Evolutionary conservation across 129 eudicot genomes (phyloP), one percentile per base, ranked within the genome.

Genomic region (Escallonia rubra): DNA sequence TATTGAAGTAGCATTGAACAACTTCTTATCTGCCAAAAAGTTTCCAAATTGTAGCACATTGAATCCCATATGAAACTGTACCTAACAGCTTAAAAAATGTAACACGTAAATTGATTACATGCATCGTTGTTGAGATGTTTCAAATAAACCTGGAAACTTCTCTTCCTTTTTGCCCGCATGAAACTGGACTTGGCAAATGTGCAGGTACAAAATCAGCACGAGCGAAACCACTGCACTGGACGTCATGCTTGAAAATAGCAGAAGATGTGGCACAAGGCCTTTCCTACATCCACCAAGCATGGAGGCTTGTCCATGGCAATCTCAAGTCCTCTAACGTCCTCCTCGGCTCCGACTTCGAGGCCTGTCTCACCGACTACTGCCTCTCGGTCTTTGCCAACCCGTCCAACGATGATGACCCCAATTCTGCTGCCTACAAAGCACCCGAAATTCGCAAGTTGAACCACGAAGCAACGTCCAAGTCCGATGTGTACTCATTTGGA

Each of bases 221-320:
- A 73, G 89, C 96, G 41, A 93, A 86, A 67, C 95, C 97, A 41
- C 82, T 90, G 14, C 97, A 90, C 63, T 90, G 97, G 97, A 90
- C 95, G 34, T 90, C 97, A 53, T 90, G 97, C 67, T 55, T 90
- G 54, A 90, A 90, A 72, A 90, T 90, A 77, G 90, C 97, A 5
- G 97, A 90, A 16, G 97, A 90, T 34, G 61, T 83, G 23, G 95
- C 95, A 23, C 90, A 84, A 74, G 97, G 97, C 11, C 86, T 90
- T 16, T 75, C 90, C 65, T 90, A 85, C 86, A 87, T 90, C 79
- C 97, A 90, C 87, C 97, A 90, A 82, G 95, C 95, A 43, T 87
- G 92, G 87, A 71, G 92, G 56, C 95, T 90, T 8, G 87, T 85
- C 61, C 97, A 90, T 51, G 97, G 95, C 76, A 90, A 87, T 51